Conservation (phyloP, 2,329 filamentous ascomycete genomes). For the Tricladium varicosporioides region DNA sequence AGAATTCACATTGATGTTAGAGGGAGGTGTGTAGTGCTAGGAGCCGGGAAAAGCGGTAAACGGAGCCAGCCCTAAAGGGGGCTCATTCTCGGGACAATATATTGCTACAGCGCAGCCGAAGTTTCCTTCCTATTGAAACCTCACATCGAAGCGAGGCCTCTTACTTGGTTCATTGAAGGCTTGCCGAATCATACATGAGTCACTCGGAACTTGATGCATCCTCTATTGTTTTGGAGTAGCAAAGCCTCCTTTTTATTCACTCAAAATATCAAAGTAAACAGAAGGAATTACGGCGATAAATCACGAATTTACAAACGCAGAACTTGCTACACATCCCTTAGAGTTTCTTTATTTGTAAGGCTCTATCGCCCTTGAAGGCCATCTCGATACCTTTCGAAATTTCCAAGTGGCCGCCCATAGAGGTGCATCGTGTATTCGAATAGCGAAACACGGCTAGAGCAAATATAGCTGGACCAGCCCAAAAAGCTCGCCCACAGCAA, state of each 20-base stretch:
- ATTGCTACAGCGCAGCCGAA: too few species aligned
- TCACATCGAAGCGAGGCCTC: too few species aligned
- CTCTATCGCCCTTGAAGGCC: constrained; percentile 15
- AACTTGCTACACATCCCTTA: constrained; percentile 25
- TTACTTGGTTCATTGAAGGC: too few species aligned
- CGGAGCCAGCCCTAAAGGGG: neutral
- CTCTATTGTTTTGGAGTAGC: neutral
- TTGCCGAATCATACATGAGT: too few species aligned
- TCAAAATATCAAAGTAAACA: neutral
- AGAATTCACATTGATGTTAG: too few species aligned
- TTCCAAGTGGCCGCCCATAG: neutral
- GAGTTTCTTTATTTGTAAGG: constrained; percentile 21
- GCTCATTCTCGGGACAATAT: neutral
- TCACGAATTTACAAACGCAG: neutral
- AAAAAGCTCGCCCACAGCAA: constrained; percentile 24
- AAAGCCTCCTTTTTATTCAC: neutral
- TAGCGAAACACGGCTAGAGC: constrained; percentile 19
- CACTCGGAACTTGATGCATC: too few species aligned
- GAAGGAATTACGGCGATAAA: neutral
- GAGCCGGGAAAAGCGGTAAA: neutral
- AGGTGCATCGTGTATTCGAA: neutral
- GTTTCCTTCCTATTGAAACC: too few species aligned
- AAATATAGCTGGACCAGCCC: constrained; percentile 23
- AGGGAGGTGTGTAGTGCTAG: neutral
- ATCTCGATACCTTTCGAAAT: neutral